These are phyloP conservation scores for Linderina pennispora DNA, from an alignment of 192 early-diverging fungal genomes.

Conservation along the genomic window DNA sequence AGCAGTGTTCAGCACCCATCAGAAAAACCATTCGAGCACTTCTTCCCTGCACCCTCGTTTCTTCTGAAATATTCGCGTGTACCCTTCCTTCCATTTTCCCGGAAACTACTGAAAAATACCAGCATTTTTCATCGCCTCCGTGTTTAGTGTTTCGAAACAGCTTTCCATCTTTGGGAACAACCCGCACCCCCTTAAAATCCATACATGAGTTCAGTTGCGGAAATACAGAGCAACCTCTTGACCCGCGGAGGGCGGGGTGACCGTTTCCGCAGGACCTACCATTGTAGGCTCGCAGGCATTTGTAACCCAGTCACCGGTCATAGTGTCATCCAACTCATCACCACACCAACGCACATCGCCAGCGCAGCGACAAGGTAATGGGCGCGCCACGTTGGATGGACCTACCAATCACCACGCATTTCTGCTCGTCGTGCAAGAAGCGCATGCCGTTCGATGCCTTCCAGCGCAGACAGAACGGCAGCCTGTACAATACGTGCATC, in stretches of 20 bases:
- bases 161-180: no score
- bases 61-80: no score
- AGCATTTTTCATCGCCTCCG: no score
- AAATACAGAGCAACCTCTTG: conserved; percentile 6
- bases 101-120: no score
- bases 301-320: conserved; percentile 8
- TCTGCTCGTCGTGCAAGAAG: conserved; percentile 34
- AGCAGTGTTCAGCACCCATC: no score
- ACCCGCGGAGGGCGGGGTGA: no score
- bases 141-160: no score
- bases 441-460: conserved; percentile 15
- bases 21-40: no score
- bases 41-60: no score
- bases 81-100: no score
- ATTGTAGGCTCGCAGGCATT: conserved; percentile 5
- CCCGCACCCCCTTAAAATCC: no score
- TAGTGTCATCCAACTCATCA: conserved; percentile 2
- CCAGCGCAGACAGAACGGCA: conserved; percentile 23
- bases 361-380: neutral
- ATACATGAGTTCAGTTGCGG: conserved; percentile 1
- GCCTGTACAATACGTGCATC: conserved; percentile 24
- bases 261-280: no score
- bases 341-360: neutral
- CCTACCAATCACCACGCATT: conserved; percentile 5
- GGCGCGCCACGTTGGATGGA: neutral